Evolutionary conservation across 805 yeast genomes (phyloP), one percentile per base, ranked within the genome.

Genomic region (Suhomyces faveliae): DNA sequence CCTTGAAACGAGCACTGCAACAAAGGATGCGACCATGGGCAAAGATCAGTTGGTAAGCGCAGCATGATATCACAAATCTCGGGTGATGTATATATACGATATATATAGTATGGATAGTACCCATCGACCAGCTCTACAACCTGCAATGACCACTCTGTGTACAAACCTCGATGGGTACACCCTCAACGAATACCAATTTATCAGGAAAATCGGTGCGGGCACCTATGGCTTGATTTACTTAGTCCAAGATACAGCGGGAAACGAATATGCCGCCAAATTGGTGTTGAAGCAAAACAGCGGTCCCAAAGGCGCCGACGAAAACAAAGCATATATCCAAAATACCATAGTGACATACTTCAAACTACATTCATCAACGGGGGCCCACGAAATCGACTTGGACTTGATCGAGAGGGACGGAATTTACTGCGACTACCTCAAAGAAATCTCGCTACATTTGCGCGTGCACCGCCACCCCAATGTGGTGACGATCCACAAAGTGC

Each of bases 381-480:
- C 60, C 17, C 45, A 19, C 25, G 57, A 56, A 35, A 43, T 65
- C 6, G 59, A 60, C 48, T 53, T 68, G 27, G 60, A 62, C 11
- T 48, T 58, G 20, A 53, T 67, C n/a, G 54, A 52, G 43, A 52
- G 54, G 22, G 59, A 60, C 19, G 68, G 72, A 12, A 56, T 45
- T 23, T 50, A 56, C 20, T 57, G 63, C 35, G 60, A 69, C 11
- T 73, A 77, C 40, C 63, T 84, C 44, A 80, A 79, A 54, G 97
- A 91, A 61, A 80, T 89, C 35, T 73, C 83, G 7, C 70, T 89
- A 37, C 97, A 92, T 56, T 64, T 85, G 53, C 76, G 73, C 52
- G 92, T 89, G 5, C 94, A 87, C 59, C 62, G 76, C 15, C 96
- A 90, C 64, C 88, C 89, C 35, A 86, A 89, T 62, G 79, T 92